These are phyloP conservation scores for Cyclotella choctawhatcheeana DNA, from an alignment of 108 stramenopile genomes.

Conservation along the genomic window DNA sequence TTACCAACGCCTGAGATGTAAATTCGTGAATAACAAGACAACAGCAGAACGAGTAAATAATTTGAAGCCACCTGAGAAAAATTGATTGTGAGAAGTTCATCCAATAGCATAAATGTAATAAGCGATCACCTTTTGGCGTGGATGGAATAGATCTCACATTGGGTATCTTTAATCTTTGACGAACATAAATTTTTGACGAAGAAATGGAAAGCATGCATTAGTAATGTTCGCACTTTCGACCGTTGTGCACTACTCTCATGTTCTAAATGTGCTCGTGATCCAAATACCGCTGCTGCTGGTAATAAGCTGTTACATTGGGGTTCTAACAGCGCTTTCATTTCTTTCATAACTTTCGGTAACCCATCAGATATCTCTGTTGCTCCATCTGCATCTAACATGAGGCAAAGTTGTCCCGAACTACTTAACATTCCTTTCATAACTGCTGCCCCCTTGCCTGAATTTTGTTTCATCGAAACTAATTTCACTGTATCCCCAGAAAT, in stretches of 20 bases:
- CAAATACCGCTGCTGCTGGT: constrained; percentile 60
- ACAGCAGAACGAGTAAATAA: constrained; percentile 64
- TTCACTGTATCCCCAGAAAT: constrained; percentile 47
- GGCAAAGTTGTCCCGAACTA: constrained; percentile 58
- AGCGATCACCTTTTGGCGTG: too few species aligned
- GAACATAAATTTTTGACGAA: constrained; percentile 69
- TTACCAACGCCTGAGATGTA: constrained; percentile 75
- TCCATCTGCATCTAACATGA: constrained; percentile 90
- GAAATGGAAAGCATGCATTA: constrained; percentile 85
- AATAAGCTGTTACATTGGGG: constrained; percentile 4
- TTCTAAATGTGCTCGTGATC: constrained; percentile 80
- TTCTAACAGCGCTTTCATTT: constrained; percentile 30
- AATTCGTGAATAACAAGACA: constrained; percentile 53
- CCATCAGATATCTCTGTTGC: constrained; percentile 82
- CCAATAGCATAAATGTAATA: too few species aligned
- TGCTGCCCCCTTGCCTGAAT: constrained; percentile 77
- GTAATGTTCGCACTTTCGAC: constrained; percentile 64
- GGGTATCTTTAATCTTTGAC: constrained; percentile 73
- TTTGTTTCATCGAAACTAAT: constrained; percentile 53
- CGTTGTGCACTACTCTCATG: constrained; percentile 52
- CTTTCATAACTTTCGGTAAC: constrained; percentile 55
- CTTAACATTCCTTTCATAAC: constrained; percentile 77
- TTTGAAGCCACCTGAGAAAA: too few species aligned
- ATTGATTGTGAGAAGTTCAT: too few species aligned
- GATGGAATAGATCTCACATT: too few species aligned